Evolutionary conservation across 2,329 filamentous ascomycete species (phyloP).

Genomic region (Aureobasidium zeae): DNA sequence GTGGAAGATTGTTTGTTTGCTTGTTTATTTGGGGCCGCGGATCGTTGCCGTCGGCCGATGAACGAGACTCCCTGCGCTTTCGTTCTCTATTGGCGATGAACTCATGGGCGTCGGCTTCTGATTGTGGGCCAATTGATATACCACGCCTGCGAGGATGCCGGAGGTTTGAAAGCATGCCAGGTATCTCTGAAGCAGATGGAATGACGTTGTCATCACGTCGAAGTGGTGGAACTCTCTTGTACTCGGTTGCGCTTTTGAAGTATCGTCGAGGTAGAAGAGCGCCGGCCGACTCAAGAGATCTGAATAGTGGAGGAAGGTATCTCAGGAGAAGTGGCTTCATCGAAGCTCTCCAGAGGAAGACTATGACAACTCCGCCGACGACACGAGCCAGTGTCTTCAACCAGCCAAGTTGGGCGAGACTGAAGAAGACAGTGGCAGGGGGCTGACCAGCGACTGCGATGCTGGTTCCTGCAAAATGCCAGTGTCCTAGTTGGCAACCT

Average conservation of each 20-base stretch:
- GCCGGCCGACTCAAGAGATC: constrained; percentile 69
- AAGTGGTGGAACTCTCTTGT: constrained; percentile 68
- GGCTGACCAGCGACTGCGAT: constrained; percentile 45
- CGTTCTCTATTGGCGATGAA: constrained; percentile 83
- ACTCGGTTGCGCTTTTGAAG: constrained; percentile 81
- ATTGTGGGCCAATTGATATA: constrained; percentile 87
- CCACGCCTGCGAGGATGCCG: constrained; percentile 72
- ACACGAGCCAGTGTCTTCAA: constrained; percentile 57
- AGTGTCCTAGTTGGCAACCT: constrained; percentile 71
- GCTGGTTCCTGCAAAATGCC: constrained; percentile 62
- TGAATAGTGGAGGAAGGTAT: constrained; percentile 74
- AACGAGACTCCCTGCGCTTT: constrained; percentile 51
- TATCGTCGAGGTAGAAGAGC: constrained; percentile 77
- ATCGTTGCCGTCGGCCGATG: constrained; percentile 20
- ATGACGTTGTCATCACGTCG: constrained; percentile 78
- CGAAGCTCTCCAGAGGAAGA: constrained; percentile 82
- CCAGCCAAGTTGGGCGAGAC: constrained; percentile 58
- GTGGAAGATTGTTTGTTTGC: neutral
- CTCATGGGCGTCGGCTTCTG: constrained; percentile 92
- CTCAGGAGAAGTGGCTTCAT: constrained; percentile 79
- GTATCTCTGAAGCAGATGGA: constrained; percentile 79
- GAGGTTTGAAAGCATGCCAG: constrained; percentile 70
- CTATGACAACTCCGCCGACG: constrained; percentile 66
- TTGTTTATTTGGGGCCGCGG: constrained; percentile 13
- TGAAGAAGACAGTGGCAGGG: constrained; percentile 54